Evolutionary conservation across 129 eudicot species (phyloP).

Genomic region (Cynara cardunculus): DNA sequence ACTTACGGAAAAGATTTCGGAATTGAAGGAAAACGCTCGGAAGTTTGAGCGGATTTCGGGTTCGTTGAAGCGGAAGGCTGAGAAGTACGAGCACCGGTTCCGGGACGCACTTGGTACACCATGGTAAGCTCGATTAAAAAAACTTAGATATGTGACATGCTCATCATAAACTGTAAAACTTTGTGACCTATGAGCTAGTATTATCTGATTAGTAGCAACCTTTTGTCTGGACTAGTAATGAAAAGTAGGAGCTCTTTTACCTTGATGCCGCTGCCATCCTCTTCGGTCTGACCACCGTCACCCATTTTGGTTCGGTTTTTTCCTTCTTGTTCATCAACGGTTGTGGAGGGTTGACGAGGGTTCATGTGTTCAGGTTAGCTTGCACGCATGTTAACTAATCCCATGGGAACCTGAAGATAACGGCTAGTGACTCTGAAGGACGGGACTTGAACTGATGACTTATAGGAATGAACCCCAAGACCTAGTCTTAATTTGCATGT

Average conservation of each 20-base stretch:
- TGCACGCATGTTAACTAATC: not conserved
- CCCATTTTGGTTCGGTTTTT: not conserved
- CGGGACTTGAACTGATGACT: not conserved
- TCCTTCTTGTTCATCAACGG: too few species aligned
- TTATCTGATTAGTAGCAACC: not conserved
- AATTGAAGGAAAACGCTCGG: slow-evolving; percentile 36
- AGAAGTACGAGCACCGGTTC: slow-evolving; percentile 42
- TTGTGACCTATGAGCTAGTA: not conserved
- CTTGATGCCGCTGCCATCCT: not conserved
- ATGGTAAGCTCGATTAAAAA: slow-evolving; percentile 22
- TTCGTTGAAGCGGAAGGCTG: slow-evolving; percentile 37
- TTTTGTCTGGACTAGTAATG: not conserved
- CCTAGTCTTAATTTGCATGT: not conserved
- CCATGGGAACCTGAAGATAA: not conserved
- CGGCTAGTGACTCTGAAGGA: too few species aligned
- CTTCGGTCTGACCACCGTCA: not conserved
- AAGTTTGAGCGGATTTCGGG: slow-evolving; percentile 33
- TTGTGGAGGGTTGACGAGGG: not conserved
- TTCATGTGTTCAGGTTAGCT: not conserved
- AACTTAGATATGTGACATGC: not conserved
- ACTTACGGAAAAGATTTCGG: slow-evolving; percentile 27
- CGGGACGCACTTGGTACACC: slow-evolving; percentile 52
- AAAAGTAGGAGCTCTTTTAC: not conserved
- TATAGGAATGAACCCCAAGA: not conserved
- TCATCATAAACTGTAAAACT: not conserved